Base-by-base conservation (phyloP, 2,329 filamentous ascomycete species). In the Scortechinia acanthostroma region DNA sequence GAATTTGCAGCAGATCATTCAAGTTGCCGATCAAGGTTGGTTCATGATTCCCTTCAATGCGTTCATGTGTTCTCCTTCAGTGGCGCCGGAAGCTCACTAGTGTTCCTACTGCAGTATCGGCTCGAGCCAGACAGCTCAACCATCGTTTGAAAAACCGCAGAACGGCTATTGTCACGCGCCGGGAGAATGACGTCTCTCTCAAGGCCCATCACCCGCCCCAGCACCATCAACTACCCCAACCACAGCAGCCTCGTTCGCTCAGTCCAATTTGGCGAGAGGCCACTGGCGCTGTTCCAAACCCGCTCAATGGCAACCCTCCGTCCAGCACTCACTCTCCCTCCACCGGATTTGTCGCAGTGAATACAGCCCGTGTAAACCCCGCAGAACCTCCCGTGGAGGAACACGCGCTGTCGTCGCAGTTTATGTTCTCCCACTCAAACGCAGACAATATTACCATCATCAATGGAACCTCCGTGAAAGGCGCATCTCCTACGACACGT, bases 61-160 rank as follows among this genome's bases (percentile, higher is more conserved):
- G n/a, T n/a, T n/a, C n/a, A n/a, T n/a, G n/a, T 19, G 6, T 40
- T 19, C 17, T 40, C 10, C 17, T 13, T 40, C 35, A 17, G 10
- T 40, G 6, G 35, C 20, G 10, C 6, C 14, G 6, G 10, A 19
- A 6, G 10, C 17, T 10, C 14, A 40, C 35, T 19, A 13, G 20
- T 40, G 6, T 10, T 10, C 25, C 25, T 30, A n/a, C n/a, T 40
- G 10, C 63, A 73, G 81, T 86, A 13, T 82, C 83, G 50, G 81
- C 80, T 42, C 72, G 81, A 51, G 83, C 88, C 13, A 76, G 88
- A 30, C 86, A 91, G 59, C 74, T 95, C 16, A 91, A 90, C 52
- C 89, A 93, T 56, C 79, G 86, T 37, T 67, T 95, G 43, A 87
- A 85, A 57, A 83, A 83, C 43, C 80, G 87, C 43, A 83, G 81